A percentile compares a stretch with the other conserved stretches of the same genome.
These are phyloP conservation scores for Aureobasidium sp. DNA, from an alignment of 2,329 filamentous ascomycete species.

Conservation along the genomic window DNA sequence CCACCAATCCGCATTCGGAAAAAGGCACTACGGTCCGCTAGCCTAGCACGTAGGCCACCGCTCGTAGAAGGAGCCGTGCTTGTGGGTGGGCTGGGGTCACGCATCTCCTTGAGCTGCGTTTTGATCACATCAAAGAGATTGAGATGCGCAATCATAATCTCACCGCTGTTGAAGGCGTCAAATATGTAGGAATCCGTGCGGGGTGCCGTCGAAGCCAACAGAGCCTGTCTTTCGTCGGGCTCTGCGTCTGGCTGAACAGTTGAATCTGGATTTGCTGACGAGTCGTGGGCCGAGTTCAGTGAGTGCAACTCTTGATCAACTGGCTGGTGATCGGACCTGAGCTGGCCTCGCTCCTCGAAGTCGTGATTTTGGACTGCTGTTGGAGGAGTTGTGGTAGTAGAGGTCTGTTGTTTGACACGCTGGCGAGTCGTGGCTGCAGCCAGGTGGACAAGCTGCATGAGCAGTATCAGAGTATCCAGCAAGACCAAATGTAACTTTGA, in stretches of 20 bases:
- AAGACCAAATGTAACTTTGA: slow-evolving; percentile 45
- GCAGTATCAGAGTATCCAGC: slow-evolving; percentile 48
- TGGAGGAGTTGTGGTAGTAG: slow-evolving; percentile 21
- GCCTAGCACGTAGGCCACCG: slow-evolving; percentile 17
- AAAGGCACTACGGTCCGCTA: slow-evolving; percentile 15
- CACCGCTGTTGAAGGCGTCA: slow-evolving; percentile 41
- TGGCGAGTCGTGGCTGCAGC: slow-evolving; percentile 47
- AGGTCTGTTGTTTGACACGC: slow-evolving; percentile 36
- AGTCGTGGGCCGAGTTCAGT: slow-evolving; percentile 22
- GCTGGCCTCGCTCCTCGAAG: slow-evolving; percentile 49
- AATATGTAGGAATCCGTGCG: slow-evolving; percentile 31
- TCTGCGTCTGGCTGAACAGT: slow-evolving; percentile 13
- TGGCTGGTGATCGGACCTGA: slow-evolving; percentile 26
- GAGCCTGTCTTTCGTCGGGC: slow-evolving; percentile 6
- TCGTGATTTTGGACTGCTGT: slow-evolving; percentile 47
- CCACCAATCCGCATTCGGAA: slow-evolving; percentile 16
- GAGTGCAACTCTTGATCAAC: slow-evolving; percentile 37
- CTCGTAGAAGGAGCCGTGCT: slow-evolving; percentile 7
- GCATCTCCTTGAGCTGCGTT: slow-evolving; percentile 35
- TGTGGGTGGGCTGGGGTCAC: slow-evolving; percentile 23
- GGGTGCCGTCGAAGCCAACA: slow-evolving; percentile 18
- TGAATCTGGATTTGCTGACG: background rate
- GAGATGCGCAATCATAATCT: slow-evolving; percentile 40
- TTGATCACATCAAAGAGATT: slow-evolving; percentile 35
- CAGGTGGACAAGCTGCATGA: slow-evolving; percentile 52